Conservation (phyloP, 106 monocot genomes). For the Dendrobium officinale region DNA sequence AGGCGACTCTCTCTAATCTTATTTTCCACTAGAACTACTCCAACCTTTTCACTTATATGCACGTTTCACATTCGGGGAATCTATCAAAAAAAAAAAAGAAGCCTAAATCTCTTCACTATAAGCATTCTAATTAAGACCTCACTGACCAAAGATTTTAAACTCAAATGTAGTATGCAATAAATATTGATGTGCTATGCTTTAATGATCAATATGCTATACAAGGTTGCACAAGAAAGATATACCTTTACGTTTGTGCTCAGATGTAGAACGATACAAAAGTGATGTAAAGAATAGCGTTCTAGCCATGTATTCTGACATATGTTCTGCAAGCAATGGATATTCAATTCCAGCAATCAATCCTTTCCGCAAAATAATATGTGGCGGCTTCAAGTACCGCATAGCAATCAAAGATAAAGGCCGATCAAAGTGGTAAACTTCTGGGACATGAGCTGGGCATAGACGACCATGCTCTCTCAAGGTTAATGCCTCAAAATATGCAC, state of each 20-base stretch:
- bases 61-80: not conserved
- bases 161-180: not conserved
- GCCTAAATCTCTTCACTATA: not conserved
- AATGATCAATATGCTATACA: not conserved
- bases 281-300: constrained; percentile 93
- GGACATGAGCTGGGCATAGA: constrained; percentile 76
- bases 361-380: constrained; percentile 93
- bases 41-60: too few species aligned
- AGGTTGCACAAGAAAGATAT: not conserved
- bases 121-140: not conserved
- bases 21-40: too few species aligned
- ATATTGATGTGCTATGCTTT: not conserved
- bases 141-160: too few species aligned
- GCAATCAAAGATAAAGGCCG: constrained; percentile 74
- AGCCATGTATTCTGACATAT: constrained; percentile 90
- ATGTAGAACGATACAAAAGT: constrained; percentile 55
- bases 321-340: constrained; percentile 86
- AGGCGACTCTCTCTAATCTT: too few species aligned
- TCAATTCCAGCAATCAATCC: constrained; percentile 88
- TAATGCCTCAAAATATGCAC: constrained; percentile 79
- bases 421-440: constrained; percentile 95
- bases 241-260: constrained; percentile 73
- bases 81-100: not conserved
- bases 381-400: constrained; percentile 90
- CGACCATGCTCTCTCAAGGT: constrained; percentile 72